phyloP scores from a whole-genome alignment of 2,329 filamentous ascomycete species.

The Aspergillus sp. region DNA sequence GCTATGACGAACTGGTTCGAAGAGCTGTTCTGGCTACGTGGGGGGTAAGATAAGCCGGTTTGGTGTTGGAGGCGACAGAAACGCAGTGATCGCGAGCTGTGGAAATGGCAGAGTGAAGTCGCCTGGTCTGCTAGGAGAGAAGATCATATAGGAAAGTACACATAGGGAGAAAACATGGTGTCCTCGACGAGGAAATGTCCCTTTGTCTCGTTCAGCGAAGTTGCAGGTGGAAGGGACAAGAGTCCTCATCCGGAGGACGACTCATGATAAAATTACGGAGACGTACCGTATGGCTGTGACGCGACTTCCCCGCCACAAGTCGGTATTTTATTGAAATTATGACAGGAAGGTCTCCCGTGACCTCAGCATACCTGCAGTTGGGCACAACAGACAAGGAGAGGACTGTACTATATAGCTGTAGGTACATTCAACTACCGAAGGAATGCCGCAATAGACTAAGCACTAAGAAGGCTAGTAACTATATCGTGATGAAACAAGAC shows the following conservation, averaged over 20 bases:
- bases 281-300: neutral
- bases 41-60: constrained; percentile 10
- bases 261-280: neutral
- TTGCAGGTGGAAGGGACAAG: neutral
- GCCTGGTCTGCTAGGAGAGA: neutral
- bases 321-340: neutral
- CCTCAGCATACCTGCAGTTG: neutral
- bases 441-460: too few species aligned
- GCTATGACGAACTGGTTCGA: constrained; percentile 19
- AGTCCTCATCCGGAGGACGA: neutral
- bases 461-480: neutral
- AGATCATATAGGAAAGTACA: neutral
- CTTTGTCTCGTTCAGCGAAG: constrained; percentile 3
- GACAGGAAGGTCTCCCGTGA: neutral
- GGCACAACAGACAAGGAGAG: neutral
- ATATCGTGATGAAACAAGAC: neutral
- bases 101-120: neutral
- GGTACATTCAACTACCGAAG: too few species aligned
- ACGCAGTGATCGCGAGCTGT: constrained; percentile 3
- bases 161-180: constrained; percentile 4
- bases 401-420: too few species aligned
- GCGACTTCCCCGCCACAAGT: neutral
- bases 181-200: neutral
- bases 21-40: constrained; percentile 12
- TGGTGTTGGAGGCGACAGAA: constrained; percentile 4